Base-by-base conservation (phyloP, 768 basidiomycete genomes). In the Phanerodontia chrysosporium region DNA sequence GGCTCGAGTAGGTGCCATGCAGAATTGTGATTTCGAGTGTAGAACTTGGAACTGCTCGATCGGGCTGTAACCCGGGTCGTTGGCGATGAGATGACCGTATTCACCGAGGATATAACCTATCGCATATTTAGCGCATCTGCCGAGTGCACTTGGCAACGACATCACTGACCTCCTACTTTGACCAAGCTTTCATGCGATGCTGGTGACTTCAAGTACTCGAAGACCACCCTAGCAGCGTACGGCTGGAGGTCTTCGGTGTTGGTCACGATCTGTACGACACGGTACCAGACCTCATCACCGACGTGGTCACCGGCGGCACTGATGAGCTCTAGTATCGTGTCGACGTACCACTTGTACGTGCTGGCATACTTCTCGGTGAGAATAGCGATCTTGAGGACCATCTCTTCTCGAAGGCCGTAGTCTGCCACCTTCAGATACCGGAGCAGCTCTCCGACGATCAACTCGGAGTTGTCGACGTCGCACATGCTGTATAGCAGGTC, bases 401-500 rank as follows among this genome's bases (percentile, higher is more conserved):
- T 95, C 73, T 99, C 95, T 75, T 99, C 97, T 45, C 97, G 82
- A 30, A 99, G 78, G 16, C 88, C 94, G 66, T 98, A 98, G 72
- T 99, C 97, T 7, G 97, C 97, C n/a, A 97, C 85, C 70, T 85
- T 86, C 58, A 99, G 83, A 72, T 98, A 99, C 58, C 91, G 85
- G 57, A 99, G 77, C 18, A 99, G 81, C 73, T 99, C 96, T 36
- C 90, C 95, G 32, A 99, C 97, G 66, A 98, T 95, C 62, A 92
- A 76, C 70, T 97, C 95, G 5, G 96, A 92, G 73, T 98, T 99
- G 67, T 92, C 89, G n/a, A 88, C 80, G 70, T 99, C 97, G 73
- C 97, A 98, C 97, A 99, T 99, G 75, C 94, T 96, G 75, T 98
- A 98, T 9, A 99, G 80, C 53, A 99, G 80, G 74, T 99, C 97